Base-by-base conservation (phyloP, 2,329 filamentous ascomycete genomes). In the Tolypocladium paradoxum region DNA sequence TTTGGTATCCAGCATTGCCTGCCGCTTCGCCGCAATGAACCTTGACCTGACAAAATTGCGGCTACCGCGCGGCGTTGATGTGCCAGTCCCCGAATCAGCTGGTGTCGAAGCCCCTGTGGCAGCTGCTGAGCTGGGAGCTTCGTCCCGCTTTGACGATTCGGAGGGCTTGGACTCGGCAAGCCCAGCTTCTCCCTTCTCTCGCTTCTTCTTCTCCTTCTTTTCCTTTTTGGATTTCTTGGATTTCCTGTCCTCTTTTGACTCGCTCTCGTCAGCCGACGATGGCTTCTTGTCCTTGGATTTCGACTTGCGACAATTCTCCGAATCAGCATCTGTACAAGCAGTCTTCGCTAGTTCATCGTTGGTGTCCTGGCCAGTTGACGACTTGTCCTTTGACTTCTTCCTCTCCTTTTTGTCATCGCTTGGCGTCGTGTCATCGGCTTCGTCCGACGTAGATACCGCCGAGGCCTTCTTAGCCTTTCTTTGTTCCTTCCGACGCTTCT, bases 1-100 rank as follows among this genome's bases (percentile, higher is more conserved):
- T 64, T 86, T 83, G 49, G 84, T 79, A 68, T 96, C 88, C 73
- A 90, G 79, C 54, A 90, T 80, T 2, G 91, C 90, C 73, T 85
- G 82, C 62, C 83, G 84, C 75, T 97, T 97, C 62, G 93, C 88
- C 53, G 86, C 86, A 63, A 97, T 96, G 68, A 91, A 89, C 55
- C 89, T 79, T 60, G 88, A 83, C 57, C 92, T 77, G 48, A 91
- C 82, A 52, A 87, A 80, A 66, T 91, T 88, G 58, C 90, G 80
- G 49, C 78, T 82, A 9, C 69, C 70, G 55, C 67, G 72, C 54
- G 76, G 75, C 33, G 72, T 77, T 31, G 74, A 74, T 47, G 70
- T 73, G 51, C 70, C 72, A 48, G 73, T 72, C 27, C 69, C 72
- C 24, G 70, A 73, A 2, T 70, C 68, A 1, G 65, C 66, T 7